These are phyloP conservation scores for Aspergillus heteromorphus DNA, from an alignment of 495 filamentous ascomycete species.

Conservation along the genomic window DNA sequence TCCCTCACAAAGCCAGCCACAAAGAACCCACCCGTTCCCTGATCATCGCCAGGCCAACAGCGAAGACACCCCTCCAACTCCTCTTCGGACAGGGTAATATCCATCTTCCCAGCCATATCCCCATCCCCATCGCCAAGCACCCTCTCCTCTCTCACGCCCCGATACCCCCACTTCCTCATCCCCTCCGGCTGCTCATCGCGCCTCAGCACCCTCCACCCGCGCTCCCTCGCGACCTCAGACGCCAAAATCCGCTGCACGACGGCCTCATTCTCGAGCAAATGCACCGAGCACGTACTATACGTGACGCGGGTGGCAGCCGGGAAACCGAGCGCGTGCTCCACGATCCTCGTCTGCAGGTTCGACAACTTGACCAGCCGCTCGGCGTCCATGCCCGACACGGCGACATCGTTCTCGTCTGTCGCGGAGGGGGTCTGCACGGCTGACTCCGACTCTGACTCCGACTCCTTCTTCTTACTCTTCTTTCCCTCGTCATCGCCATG, in stretches of 20 bases:
- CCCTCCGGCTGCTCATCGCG: conserved; percentile 67
- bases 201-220: conserved; percentile 71
- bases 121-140: conserved; percentile 3
- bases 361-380: conserved; percentile 66
- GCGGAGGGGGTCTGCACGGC: conserved; percentile 10
- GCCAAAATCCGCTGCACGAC: conserved; percentile 67
- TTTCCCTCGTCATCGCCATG: not conserved
- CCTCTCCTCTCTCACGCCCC: conserved; percentile 50
- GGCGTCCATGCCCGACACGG: conserved; percentile 14
- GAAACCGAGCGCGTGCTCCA: conserved; percentile 80
- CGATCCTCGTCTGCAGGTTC: conserved; percentile 67
- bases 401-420: conserved; percentile 34
- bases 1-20: conserved; percentile 61
- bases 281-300: conserved; percentile 89
- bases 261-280: conserved; percentile 79
- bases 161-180: conserved; percentile 62
- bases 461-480: not conserved
- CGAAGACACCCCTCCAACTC: conserved; percentile 73
- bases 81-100: conserved; percentile 38
- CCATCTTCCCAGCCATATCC: not conserved
- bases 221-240: conserved; percentile 55
- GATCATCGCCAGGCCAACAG: conserved; percentile 71
- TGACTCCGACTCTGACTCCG: conserved; percentile 9
- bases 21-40: conserved; percentile 73
- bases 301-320: conserved; percentile 71